A percentile compares a stretch with the other conserved stretches of the same genome.
These are phyloP conservation scores for Desmodesmus armatus DNA, from an alignment of 139 green algal species.

Conservation along the genomic window DNA sequence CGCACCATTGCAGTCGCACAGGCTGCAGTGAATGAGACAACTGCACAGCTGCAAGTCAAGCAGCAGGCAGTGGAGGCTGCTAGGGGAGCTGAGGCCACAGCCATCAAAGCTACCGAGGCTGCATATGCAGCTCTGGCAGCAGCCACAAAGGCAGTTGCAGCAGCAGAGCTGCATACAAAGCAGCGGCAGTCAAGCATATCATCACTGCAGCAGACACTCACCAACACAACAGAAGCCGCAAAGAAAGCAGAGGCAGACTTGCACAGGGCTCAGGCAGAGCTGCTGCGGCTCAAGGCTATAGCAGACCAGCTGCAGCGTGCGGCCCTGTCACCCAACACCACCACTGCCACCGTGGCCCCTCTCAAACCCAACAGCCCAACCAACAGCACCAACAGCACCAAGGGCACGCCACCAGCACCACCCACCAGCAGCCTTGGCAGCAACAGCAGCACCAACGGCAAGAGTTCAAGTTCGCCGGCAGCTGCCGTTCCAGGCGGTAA, in stretches of 20 bases:
- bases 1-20: background rate
- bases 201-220: conserved; percentile 19
- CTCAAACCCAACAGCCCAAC: background rate
- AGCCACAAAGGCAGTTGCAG: conserved; percentile 13
- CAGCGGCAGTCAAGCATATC: background rate
- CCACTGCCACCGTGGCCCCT: background rate
- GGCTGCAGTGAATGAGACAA: background rate
- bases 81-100: background rate
- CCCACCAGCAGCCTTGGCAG: background rate
- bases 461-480: background rate
- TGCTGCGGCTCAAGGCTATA: background rate
- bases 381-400: background rate
- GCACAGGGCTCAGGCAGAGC: background rate
- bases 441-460: background rate
- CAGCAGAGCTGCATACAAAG: background rate
- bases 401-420: background rate
- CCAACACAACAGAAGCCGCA: conserved; percentile 8
- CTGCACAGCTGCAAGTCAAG: background rate
- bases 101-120: conserved; percentile 3
- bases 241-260: conserved; percentile 11
- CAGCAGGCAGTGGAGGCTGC: conserved; percentile 2
- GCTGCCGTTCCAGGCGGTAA: background rate
- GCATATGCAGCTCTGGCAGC: too few species aligned
- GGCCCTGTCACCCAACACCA: too few species aligned
- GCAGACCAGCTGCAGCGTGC: background rate